phyloP scores from a whole-genome alignment of 441 rosid species.

The Gossypium schwendimanii region DNA sequence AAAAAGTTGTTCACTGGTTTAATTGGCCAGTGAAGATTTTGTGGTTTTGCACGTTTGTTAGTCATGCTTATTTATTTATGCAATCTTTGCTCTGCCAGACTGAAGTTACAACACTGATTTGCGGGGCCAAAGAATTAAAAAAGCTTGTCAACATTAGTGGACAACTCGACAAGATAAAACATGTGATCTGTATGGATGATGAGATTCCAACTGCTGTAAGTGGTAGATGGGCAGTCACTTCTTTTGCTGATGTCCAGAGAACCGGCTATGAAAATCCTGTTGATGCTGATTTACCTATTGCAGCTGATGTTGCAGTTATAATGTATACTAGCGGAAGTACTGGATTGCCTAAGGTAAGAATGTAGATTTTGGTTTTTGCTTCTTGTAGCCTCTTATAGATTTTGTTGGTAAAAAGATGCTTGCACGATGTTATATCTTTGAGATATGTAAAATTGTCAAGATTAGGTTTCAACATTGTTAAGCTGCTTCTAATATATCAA shows the following conservation, averaged over 20 bases:
- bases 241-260: conserved; percentile 61
- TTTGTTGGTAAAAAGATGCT: background rate
- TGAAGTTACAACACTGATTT: conserved; percentile 85
- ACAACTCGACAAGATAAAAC: conserved; percentile 83
- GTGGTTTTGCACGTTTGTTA: background rate
- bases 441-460: background rate
- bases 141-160: conserved; percentile 71
- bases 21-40: background rate
- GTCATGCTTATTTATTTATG: background rate
- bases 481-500: conserved; percentile 2
- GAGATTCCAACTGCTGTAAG: conserved; percentile 57
- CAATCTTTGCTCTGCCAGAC: conserved; percentile 46
- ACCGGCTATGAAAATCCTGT: conserved; percentile 64
- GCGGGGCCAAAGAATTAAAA: conserved; percentile 80
- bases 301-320: conserved; percentile 81
- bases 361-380: background rate
- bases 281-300: conserved; percentile 61
- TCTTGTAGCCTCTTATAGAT: background rate
- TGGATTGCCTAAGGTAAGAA: conserved; percentile 85
- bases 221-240: conserved; percentile 49
- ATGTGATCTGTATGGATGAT: conserved; percentile 77
- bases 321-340: conserved; percentile 99
- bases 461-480: conserved; percentile 6
- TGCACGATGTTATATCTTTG: too few relatives aligned
- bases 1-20: background rate